Evolutionary conservation across 78 protist species (phyloP).

Genomic region (Dictyostelium intermedium): DNA sequence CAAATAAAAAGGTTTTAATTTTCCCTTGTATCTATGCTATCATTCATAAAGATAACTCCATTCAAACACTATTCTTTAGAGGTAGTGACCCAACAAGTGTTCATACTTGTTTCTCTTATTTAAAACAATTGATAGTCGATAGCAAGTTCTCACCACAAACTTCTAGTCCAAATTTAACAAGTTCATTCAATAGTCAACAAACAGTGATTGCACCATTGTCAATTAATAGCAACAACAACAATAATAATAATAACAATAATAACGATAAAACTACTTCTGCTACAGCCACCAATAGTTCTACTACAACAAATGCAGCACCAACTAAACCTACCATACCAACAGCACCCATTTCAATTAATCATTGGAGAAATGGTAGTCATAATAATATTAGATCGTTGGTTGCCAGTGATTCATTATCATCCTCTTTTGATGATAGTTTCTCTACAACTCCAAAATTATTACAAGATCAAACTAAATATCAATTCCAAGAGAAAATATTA

Average conservation of each 20-base stretch:
- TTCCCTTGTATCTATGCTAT: constrained; percentile 66
- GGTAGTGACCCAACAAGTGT: constrained; percentile 32
- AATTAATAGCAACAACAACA: no score
- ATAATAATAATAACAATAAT: no score
- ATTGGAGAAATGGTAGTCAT: not conserved
- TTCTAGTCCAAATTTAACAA: not conserved
- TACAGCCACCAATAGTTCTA: not conserved
- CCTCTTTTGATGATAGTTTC: constrained; percentile 11
- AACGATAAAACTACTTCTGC: no score
- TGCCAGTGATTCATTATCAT: not conserved
- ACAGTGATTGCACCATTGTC: not conserved
- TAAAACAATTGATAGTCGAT: constrained; percentile 22
- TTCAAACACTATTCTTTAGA: constrained; percentile 67
- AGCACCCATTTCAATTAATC: not conserved
- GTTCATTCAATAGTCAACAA: not conserved
- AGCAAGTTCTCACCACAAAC: constrained; percentile 17
- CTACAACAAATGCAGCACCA: not conserved
- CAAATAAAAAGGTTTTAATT: constrained; percentile 39
- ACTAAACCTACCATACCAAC: not conserved
- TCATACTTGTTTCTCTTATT: constrained; percentile 21
- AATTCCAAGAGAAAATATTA: constrained; percentile 4
- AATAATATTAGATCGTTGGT: not conserved
- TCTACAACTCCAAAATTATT: constrained; percentile 8
- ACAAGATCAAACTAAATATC: not conserved
- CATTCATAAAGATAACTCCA: constrained; percentile 36